Percentiles rank a stretch among this genome's conserved stretches.
Evolutionary conservation across 192 early-diverging fungal genomes (phyloP).

Genomic region (Podila horticola): DNA sequence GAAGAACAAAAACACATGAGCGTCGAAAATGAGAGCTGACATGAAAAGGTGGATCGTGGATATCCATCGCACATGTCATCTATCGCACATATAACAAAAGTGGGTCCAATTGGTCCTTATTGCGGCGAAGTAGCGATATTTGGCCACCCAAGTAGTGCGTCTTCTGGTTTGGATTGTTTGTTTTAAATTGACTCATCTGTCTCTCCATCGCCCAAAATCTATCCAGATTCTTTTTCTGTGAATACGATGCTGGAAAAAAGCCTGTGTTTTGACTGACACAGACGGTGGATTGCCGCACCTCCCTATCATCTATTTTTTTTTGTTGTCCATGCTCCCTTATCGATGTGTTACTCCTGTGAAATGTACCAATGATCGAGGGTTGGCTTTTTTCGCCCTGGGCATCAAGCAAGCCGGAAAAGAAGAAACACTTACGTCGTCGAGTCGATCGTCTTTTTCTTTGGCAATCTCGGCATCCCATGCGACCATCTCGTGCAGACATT

Average conservation of each 20-base stretch:
- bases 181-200: neutral
- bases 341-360: neutral
- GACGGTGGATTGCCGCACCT: too few relatives aligned
- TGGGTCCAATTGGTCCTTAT: neutral
- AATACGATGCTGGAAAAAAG: too few relatives aligned
- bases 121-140: too few relatives aligned
- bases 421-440: conserved; percentile 71
- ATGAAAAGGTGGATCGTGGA: too few relatives aligned
- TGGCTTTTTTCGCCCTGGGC: neutral
- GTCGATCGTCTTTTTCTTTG: conserved; percentile 82
- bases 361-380: neutral
- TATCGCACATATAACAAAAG: too few relatives aligned
- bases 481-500: conserved; percentile 79
- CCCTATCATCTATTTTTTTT: conserved; percentile 1
- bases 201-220: too few relatives aligned
- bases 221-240: too few relatives aligned
- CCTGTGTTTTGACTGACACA: too few relatives aligned
- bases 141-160: too few relatives aligned
- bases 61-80: too few relatives aligned
- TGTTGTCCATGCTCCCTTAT: neutral
- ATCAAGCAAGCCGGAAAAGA: neutral
- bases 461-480: conserved; percentile 75
- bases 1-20: conserved; percentile 2
- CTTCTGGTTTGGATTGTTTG: too few relatives aligned
- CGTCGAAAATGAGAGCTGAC: neutral